Conservation (phyloP, 768 basidiomycete genomes). For the Lepiota subincarnata region DNA sequence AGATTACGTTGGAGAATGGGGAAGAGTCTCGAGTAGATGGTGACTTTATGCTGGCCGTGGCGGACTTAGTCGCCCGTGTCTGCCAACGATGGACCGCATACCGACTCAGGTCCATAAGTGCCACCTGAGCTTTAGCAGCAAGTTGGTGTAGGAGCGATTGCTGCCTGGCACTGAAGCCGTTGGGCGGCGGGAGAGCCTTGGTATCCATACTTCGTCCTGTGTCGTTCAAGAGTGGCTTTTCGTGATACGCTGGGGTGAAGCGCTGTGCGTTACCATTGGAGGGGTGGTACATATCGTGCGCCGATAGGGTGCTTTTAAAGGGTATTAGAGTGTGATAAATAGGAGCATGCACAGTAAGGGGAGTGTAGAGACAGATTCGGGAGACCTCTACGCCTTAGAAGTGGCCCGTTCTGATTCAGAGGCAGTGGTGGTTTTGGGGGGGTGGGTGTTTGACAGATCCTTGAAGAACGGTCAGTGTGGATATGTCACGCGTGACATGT, state of each 20-base stretch:
- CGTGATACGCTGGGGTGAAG: constrained; percentile 17
- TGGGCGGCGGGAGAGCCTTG: constrained; percentile 24
- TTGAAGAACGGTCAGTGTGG: background rate
- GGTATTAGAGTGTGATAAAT: constrained; percentile 14
- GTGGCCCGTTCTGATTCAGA: constrained; percentile 1
- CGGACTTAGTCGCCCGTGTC: background rate
- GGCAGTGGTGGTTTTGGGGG: background rate
- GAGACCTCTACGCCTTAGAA: background rate
- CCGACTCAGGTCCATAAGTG: constrained; percentile 6
- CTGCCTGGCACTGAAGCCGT: background rate
- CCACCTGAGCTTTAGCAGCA: background rate
- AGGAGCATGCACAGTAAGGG: constrained; percentile 9
- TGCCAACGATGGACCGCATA: constrained; percentile 4
- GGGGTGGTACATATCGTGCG: constrained; percentile 22
- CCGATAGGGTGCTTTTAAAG: background rate
- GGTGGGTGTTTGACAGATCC: constrained; percentile 6
- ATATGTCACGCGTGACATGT: too few relatives aligned
- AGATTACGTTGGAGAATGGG: constrained; percentile 39
- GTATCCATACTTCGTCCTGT: constrained; percentile 27
- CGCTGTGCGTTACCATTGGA: constrained; percentile 23
- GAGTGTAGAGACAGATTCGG: constrained; percentile 3
- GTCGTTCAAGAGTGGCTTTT: constrained; percentile 20
- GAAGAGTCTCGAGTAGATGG: constrained; percentile 26
- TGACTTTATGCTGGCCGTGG: constrained; percentile 15
- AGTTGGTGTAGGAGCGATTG: constrained; percentile 1